Conservation (phyloP, 768 basidiomycete genomes). For the Heimioporus sp. region DNA sequence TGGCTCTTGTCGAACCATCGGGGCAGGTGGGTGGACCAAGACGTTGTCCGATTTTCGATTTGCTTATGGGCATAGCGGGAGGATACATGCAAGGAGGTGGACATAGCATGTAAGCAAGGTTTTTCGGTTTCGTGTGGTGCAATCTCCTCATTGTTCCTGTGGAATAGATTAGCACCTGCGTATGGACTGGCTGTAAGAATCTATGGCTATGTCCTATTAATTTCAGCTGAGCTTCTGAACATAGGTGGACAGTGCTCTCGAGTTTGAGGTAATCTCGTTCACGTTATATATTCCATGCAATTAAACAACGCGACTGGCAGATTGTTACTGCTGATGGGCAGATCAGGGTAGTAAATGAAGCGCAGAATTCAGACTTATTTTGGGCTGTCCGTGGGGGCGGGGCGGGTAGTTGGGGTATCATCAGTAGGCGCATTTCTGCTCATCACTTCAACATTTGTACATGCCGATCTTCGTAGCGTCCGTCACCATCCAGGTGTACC, state of each 20-base stretch:
- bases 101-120: too few relatives aligned
- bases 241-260: constrained; percentile 45
- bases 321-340: constrained; percentile 43
- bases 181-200: too few relatives aligned
- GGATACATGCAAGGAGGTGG: too few relatives aligned
- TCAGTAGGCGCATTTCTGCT: constrained; percentile 25
- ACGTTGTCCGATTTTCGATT: too few relatives aligned
- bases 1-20: too few relatives aligned
- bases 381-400: constrained; percentile 56
- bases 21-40: too few relatives aligned
- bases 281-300: neutral
- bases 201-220: too few relatives aligned
- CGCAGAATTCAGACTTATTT: constrained; percentile 46
- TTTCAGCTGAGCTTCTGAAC: neutral
- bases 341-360: constrained; percentile 38
- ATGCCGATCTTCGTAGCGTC: constrained; percentile 11
- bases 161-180: too few relatives aligned
- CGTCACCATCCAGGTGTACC: constrained; percentile 11
- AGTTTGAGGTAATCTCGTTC: constrained; percentile 32
- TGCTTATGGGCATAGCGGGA: too few relatives aligned
- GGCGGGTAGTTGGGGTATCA: constrained; percentile 49
- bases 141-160: too few relatives aligned
- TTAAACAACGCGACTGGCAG: neutral
- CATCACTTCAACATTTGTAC: too few relatives aligned
- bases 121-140: too few relatives aligned